These are phyloP conservation scores for Phanerochaete carnosa DNA, from an alignment of 768 basidiomycete species.

Conservation along the genomic window DNA sequence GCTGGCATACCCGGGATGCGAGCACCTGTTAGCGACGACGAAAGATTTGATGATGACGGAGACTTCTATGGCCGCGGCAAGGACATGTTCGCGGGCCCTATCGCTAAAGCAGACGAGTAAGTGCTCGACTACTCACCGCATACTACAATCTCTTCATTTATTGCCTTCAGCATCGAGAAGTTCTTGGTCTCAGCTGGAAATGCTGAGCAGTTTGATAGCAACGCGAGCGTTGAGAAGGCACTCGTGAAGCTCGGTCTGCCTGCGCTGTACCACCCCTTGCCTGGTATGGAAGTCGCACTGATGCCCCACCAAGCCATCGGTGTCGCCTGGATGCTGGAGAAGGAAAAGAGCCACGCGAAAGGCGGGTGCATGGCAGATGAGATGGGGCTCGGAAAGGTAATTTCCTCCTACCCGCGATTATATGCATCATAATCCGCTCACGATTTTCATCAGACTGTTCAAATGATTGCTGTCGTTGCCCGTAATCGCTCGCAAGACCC, in stretches of 20 bases:
- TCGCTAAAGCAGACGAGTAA: conserved; percentile 49
- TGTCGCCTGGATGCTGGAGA: conserved; percentile 40
- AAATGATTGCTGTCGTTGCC: conserved; percentile 54
- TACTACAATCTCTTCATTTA: neutral
- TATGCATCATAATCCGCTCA: neutral
- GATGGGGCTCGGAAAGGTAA: conserved; percentile 58
- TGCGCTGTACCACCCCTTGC: conserved; percentile 44
- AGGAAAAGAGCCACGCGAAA: conserved; percentile 25
- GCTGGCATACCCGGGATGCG: neutral
- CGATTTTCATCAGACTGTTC: conserved; percentile 18
- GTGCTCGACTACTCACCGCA: conserved; percentile 16
- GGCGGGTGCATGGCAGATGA: conserved; percentile 35
- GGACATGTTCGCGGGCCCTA: conserved; percentile 22
- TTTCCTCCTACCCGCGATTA: neutral
- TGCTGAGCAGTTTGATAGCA: conserved; percentile 55
- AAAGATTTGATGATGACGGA: conserved; percentile 40
- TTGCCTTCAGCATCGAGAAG: conserved; percentile 41
- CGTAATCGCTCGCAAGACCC: conserved; percentile 50
- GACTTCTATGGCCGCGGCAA: conserved; percentile 38
- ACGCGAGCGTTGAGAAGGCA: conserved; percentile 56
- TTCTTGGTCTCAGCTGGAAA: conserved; percentile 56
- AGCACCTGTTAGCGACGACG: conserved; percentile 12
- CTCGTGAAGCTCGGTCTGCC: conserved; percentile 49
- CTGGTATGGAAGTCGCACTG: conserved; percentile 56
- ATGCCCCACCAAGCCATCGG: conserved; percentile 70